phyloP scores from a whole-genome alignment of 2,329 filamentous ascomycete genomes.

The Colletotrichum ledebouriae region DNA sequence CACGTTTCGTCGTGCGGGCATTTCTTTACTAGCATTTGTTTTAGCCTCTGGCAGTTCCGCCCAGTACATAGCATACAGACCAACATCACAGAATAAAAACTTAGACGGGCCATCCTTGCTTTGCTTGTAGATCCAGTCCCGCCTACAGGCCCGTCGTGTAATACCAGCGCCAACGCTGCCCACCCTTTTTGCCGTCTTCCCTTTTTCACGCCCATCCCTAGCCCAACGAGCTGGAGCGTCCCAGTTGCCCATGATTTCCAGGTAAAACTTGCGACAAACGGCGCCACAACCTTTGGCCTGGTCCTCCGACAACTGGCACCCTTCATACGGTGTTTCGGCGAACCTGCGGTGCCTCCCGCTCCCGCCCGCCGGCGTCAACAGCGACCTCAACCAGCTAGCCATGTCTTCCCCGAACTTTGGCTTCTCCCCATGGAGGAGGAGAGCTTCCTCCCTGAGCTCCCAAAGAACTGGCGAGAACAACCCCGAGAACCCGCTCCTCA shows the following conservation, averaged over 20 bases:
- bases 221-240: constrained; percentile 29
- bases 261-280: constrained; percentile 25
- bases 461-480: constrained; percentile 42
- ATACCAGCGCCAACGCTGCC: constrained; percentile 33
- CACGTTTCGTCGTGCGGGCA: constrained; percentile 14
- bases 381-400: constrained; percentile 30
- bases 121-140: constrained; percentile 37
- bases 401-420: constrained; percentile 63
- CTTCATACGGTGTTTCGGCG: constrained; percentile 22
- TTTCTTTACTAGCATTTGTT: constrained; percentile 19
- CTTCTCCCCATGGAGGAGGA: constrained; percentile 64
- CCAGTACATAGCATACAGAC: constrained; percentile 18
- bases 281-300: constrained; percentile 31
- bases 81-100: constrained; percentile 10
- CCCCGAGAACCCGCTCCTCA: constrained; percentile 44
- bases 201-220: constrained; percentile 9
- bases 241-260: constrained; percentile 32
- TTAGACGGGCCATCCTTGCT: constrained; percentile 40
- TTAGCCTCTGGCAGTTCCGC: constrained; percentile 23
- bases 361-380: constrained; percentile 20
- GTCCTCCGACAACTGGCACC: constrained; percentile 28
- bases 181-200: constrained; percentile 18
- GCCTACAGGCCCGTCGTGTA: constrained; percentile 23
- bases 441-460: constrained; percentile 44
- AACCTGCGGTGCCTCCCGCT: constrained; percentile 18